Evolutionary conservation across 345 rosid genomes (phyloP), one percentile per base, ranked within the genome.

Genomic region (Brassica nigra): DNA sequence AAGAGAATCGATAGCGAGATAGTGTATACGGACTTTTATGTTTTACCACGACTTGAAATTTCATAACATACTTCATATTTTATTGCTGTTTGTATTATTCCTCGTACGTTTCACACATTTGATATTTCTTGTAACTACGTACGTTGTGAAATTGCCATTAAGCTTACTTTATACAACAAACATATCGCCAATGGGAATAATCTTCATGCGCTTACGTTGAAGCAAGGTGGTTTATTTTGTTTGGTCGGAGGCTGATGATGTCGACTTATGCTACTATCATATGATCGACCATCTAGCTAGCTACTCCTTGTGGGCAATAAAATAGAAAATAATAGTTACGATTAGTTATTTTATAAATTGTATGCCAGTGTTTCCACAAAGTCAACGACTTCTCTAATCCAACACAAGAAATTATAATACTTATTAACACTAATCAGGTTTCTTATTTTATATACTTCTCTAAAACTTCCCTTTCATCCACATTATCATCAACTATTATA

Each of bases 311-410:
- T 57, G 29, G 68, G 28, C 68, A 9, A 73, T 73, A 57, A 42
- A 65, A 39, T 20, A 65, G 14, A 39, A 1, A 59, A 4, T 30
- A 20, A 31, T 54, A 54, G 29, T 59, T 36, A 27, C 20, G 33
- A 47, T 73, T 37, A 16, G 33, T 33, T 59, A 27, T n/a, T 20
- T 73, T 73, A 61, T 68, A 68, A 47, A 15, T 8, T 12, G 15
- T 47, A 61, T 33, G 69, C 47, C 16, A 80, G 37, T 68, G 55
- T 68, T 74, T 34, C 31, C 2, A 28, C 14, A 69, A 80, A 74
- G 83, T 80, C 83, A 80, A 80, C 66, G 75, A 23, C 75, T 67
- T 80, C 83, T 80, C 83, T 80, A 80, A 74, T 80, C 71, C 83
- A 68, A 62, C 74, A 74, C 29, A 16, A 67, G 47, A 79, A 59